A percentile compares a stretch with the other conserved stretches of the same genome.
Evolutionary conservation across 768 basidiomycete genomes (phyloP).

Genomic region (Xerocomus brunneocitrinus): DNA sequence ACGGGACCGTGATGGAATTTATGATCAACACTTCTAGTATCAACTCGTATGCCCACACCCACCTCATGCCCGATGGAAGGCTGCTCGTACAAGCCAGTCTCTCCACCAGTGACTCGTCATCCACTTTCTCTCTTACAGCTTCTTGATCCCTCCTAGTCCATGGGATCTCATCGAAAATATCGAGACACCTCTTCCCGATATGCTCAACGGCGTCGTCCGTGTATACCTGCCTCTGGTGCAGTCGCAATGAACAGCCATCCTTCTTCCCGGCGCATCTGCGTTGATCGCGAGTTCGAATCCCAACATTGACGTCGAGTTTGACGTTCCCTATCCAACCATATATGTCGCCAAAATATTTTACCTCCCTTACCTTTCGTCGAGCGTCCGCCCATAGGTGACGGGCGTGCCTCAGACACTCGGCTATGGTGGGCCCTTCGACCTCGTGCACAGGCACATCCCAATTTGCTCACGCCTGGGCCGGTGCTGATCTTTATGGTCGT

Average conservation of each 20-base stretch:
- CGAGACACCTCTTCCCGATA: constrained; percentile 62
- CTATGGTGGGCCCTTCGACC: too few relatives aligned
- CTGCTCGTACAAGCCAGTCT: constrained; percentile 79
- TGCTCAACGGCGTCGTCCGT: constrained; percentile 70
- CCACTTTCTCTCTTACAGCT: background rate
- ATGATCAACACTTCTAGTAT: constrained; percentile 66
- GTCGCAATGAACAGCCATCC: constrained; percentile 52
- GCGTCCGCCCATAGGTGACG: too few relatives aligned
- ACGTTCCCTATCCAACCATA: too few relatives aligned
- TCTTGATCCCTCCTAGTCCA: constrained; percentile 25
- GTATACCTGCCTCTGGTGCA: constrained; percentile 91
- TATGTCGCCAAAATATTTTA: too few relatives aligned
- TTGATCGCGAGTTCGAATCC: too few relatives aligned
- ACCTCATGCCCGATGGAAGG: constrained; percentile 67
- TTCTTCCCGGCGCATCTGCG: too few relatives aligned
- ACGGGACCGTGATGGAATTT: constrained; percentile 56
- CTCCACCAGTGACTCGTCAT: constrained; percentile 51
- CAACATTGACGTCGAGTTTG: too few relatives aligned
- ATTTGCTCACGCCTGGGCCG: constrained; percentile 87
- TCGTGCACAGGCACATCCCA: constrained; percentile 64
- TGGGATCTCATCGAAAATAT: constrained; percentile 52
- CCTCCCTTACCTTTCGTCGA: too few relatives aligned
- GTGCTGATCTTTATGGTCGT: constrained; percentile 79
- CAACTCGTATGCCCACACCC: constrained; percentile 72
- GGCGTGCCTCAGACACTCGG: too few relatives aligned